Evolutionary conservation across 73 alveolate genomes (phyloP), one percentile per base, ranked within the genome.

Genomic region (Tetrahymena borealis): DNA sequence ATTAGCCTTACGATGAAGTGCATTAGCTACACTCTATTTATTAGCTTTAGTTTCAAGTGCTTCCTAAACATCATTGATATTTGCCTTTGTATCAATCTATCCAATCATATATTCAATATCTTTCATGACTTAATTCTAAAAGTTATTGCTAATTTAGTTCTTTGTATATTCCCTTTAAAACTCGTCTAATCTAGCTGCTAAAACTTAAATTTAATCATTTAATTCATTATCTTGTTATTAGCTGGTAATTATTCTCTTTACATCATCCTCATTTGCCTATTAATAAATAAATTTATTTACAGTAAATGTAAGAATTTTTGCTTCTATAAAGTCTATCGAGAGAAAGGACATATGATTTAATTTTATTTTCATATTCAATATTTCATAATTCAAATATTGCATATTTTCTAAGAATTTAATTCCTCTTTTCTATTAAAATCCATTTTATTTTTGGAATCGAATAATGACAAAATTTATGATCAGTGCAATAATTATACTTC

Each of bases 1-100:
- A 91, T 96, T 98, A n/a, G 98, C 99, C 91, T 98, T 98, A 79
- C 98, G 96, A 93, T 98, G 98, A 79, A 98, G 97, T 78, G 99
- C 98, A 94, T 96, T 97, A 12, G 98, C 97, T n/a, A 98, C 99
- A 91, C 96, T 94, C 78, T 97, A 96, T 95, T 98, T 98, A 90
- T 96, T 97, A 31, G 99, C 99, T 94, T 98, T 98, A 39, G 91
- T 91, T 91, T 97, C 94, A 24, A 98, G 94, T n/a, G 96, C 96
- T 93, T 97, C 99, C 39, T 97, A 96, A 7, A 98, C 97, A 91
- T 98, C 99, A 20, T 92, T 94, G 31, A 97, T 91, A 91, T 94
- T 96, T 12, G 98, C 98, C 93, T 97, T 98, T 60, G 94, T 91
- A 90, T 97, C 98, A 7, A 98, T 6, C 60, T 93, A 94, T 41